These are phyloP conservation scores for Talaromyces trachyspermus DNA, from an alignment of 495 filamentous ascomycete genomes.

Conservation along the genomic window DNA sequence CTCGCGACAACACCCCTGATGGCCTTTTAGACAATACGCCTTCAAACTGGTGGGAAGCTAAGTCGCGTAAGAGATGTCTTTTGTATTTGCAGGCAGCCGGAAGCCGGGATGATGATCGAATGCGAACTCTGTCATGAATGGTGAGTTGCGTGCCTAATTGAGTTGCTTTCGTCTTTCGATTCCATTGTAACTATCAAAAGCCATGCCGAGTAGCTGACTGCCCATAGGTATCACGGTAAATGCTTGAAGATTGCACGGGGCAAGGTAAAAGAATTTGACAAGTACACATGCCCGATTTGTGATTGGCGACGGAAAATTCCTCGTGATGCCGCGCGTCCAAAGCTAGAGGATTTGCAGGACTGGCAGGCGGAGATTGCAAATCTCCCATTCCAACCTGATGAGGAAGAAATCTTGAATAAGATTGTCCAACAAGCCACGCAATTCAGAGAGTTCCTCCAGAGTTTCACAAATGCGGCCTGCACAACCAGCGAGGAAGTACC, in stretches of 20 bases:
- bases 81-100: slow-evolving; percentile 88
- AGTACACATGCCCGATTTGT: slow-evolving; percentile 97
- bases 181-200: neutral
- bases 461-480: slow-evolving; percentile 72
- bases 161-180: neutral
- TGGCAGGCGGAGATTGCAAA: slow-evolving; percentile 80
- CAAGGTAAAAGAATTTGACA: slow-evolving; percentile 96
- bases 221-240: slow-evolving; percentile 84
- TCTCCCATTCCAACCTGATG: slow-evolving; percentile 93
- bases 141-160: slow-evolving; percentile 53
- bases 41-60: slow-evolving; percentile 35
- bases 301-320: slow-evolving; percentile 97
- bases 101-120: slow-evolving; percentile 99
- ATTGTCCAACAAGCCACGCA: slow-evolving; percentile 78
- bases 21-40: slow-evolving; percentile 48
- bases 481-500: slow-evolving; percentile 78
- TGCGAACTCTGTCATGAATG: slow-evolving; percentile 97
- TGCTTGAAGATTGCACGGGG: slow-evolving; percentile 97
- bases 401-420: slow-evolving; percentile 73
- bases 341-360: slow-evolving; percentile 80
- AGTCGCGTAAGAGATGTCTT: slow-evolving; percentile 69
- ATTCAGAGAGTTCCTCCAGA: slow-evolving; percentile 76
- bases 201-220: slow-evolving; percentile 10
- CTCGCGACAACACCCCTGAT: slow-evolving; percentile 72
- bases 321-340: slow-evolving; percentile 93